Base-by-base conservation (phyloP, 1,139 yeast species). In the Yamadazyma atlantica region DNA sequence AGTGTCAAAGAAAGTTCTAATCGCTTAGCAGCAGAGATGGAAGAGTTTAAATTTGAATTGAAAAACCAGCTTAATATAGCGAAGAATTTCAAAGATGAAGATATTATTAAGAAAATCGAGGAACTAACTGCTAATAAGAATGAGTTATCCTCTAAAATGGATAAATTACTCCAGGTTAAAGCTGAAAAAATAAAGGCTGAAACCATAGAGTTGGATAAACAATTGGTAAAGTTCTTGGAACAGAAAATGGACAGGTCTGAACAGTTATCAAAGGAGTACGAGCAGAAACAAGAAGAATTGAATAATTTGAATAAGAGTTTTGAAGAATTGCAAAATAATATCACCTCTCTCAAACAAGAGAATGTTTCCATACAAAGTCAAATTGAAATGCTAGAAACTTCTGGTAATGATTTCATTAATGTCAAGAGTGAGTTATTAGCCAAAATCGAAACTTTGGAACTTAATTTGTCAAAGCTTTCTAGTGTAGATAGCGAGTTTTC, bases 11-110 rank as follows among this genome's bases (percentile, higher is more conserved):
- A 60, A 32, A 44, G 51, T 27, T 34, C 50, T n/a, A 54, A 54
- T 16, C 52, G 58, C 27, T 49, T 63, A 13, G 48, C 51, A 11
- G 50, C 52, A 18, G 62, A 66, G 34, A 60, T 51, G 42, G 60
- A 61, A 19, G 68, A 66, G 29, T 43, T 64, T 25, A 59, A 58
- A 34, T 62, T 57, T 41, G 62, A 64, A 36, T 48, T 69, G 38
- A 50, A 55, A 25, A 51, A 60, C 33, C 69, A 69, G 40, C 43
- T 68, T 8, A 49, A 54, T 18, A 43, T 45, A 1, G 69, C 66
- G 2, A 45, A 47, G 33, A 41, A 45, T 2, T 65, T 52, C 42
- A 56, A 58, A 28, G 68, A 64, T 37, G 52, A 53, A 13, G 57
- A 52, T 19, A 37, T 52, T 2, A 15, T 47, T 9, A 37, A 44